Base-by-base conservation (phyloP, 1,284 basidiomycete genomes). In the Leccinum fallax region DNA sequence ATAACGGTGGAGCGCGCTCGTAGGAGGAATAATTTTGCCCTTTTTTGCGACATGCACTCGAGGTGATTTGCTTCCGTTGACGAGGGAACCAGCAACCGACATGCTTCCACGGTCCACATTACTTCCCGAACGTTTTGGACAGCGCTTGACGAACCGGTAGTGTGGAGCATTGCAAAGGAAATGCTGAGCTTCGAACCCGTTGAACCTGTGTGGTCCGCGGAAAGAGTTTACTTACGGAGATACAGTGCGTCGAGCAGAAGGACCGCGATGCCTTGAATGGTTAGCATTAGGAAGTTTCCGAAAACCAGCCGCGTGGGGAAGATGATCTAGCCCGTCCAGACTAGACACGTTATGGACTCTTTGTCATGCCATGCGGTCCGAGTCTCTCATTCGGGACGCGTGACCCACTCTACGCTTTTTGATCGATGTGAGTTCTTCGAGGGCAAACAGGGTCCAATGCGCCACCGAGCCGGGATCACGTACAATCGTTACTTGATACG, bases 1-100 rank as follows among this genome's bases (percentile, higher is more conserved):
- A 67, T 69, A 67, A 59, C 52, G 59, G 59, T 38, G 59, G 52
- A 46, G 51, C 55, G 28, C 36, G 61, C 61, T 55, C 19, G 6
- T 32, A 19, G 21, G 5, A 61, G 9, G 53, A 32, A 19, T 34
- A 15, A 3, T 56, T 11, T 57, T 57, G 2, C 67, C 65, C 21
- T 58, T 62, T 54, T 61, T 16, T 46, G 43, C 19, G 32, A 66
- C 40, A 32, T 36, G 54, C 55, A 69, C 48, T 49, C n/a, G 32
- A 11, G 26, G 19, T 55, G 53, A 58, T 2, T 52, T 28, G 19
- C 11, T 46, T 9, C 57, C 54, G 36, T 60, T 65, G 58, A 60
- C 10, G 48, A 26, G 48, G 48, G 4, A 9, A 15, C 24, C 15
- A 49, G 15, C 48, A 24, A 24, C 13, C 7, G 13, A 13, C 21